Conservation (phyloP, 257 asterid species). For the Forsythia suspensa region DNA sequence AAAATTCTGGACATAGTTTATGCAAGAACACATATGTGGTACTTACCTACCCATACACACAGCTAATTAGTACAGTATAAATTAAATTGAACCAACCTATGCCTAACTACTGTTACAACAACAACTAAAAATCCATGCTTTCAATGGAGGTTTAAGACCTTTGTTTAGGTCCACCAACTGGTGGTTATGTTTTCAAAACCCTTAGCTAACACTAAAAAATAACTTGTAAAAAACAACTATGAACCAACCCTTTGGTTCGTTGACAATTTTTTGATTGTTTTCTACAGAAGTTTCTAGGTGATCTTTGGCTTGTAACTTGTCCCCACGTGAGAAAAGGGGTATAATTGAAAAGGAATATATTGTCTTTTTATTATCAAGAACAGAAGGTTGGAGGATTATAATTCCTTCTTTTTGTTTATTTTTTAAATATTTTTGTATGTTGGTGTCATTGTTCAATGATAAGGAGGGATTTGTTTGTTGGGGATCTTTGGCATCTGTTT, state of each 20-base stretch:
- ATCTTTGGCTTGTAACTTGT: constrained; percentile 41
- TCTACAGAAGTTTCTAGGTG: constrained; percentile 29
- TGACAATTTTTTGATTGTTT: background rate
- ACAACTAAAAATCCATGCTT: constrained; percentile 21
- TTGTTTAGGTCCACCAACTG: constrained; percentile 80
- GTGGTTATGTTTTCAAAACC: constrained; percentile 60
- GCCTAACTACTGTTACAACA: constrained; percentile 33
- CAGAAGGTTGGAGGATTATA: constrained; percentile 39
- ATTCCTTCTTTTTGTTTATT: constrained; percentile 39
- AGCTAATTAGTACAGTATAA: background rate
- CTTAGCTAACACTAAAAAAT: constrained; percentile 34
- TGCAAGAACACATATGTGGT: background rate
- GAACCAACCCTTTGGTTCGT: constrained; percentile 22
- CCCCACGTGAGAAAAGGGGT: constrained; percentile 67
- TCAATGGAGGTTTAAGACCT: constrained; percentile 34
- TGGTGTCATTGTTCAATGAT: constrained; percentile 82
- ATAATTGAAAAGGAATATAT: constrained; percentile 40
- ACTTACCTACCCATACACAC: background rate
- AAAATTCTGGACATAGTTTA: background rate
- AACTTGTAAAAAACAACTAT: constrained; percentile 29
- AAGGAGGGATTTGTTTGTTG: constrained; percentile 50
- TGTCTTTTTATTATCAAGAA: constrained; percentile 27
- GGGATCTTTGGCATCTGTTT: constrained; percentile 53
- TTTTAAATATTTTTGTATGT: constrained; percentile 29
- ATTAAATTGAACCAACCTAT: constrained; percentile 31